Evolutionary conservation across 495 filamentous ascomycete species (phyloP).

Genomic region (Choiromyces venosus): DNA sequence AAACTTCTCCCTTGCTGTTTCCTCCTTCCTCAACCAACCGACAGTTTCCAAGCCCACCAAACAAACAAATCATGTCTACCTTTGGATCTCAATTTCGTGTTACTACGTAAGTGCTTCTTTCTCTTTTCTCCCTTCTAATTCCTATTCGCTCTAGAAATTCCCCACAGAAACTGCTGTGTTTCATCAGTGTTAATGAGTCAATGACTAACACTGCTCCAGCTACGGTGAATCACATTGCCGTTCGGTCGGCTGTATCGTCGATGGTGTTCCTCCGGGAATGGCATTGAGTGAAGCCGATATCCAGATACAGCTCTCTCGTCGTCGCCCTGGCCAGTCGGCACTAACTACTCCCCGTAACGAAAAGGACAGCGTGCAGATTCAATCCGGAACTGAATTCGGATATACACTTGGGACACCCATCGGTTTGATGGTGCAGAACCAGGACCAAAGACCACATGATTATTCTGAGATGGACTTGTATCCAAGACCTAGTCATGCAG

Average conservation of each 20-base stretch:
- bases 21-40: not conserved
- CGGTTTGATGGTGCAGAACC: conserved; percentile 76
- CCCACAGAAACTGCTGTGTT: conserved; percentile 23
- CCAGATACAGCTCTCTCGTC: conserved; percentile 87
- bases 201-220: conserved; percentile 46
- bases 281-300: conserved; percentile 82
- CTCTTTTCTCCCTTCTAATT: not conserved
- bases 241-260: conserved; percentile 85
- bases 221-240: conserved; percentile 88
- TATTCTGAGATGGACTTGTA: conserved; percentile 92
- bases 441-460: conserved; percentile 92
- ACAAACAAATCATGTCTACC: conserved; percentile 64
- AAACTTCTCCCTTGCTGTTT: not conserved
- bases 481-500: conserved; percentile 88
- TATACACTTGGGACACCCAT: conserved; percentile 91
- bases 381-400: conserved; percentile 90
- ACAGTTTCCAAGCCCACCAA: not conserved
- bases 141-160: conserved; percentile 6
- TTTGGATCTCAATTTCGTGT: conserved; percentile 81
- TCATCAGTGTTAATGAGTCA: not conserved
- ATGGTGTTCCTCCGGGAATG: conserved; percentile 85
- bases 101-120: conserved; percentile 61
- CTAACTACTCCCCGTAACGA: conserved; percentile 91
- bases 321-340: conserved; percentile 82
- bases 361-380: conserved; percentile 85